Base-by-base conservation (phyloP, 192 early-diverging fungal species). In the Diversispora epigaea region DNA sequence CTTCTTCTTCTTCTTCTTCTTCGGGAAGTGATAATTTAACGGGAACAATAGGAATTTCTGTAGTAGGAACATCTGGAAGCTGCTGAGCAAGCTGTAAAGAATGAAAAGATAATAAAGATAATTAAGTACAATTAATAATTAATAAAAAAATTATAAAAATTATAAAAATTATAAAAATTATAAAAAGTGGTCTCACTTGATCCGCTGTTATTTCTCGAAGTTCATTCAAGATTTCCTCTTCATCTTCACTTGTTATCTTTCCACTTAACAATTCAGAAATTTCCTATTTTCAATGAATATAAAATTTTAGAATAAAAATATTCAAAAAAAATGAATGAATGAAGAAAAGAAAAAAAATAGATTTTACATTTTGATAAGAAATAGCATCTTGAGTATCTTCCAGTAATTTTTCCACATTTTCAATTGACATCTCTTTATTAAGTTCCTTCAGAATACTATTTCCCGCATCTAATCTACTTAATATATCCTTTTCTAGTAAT, bases 371-470 rank as follows among this genome's bases (percentile, higher is more conserved):
- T 81, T 99, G 97, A 77, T 98, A 98, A 1, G 92, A 93, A 78
- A 99, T 94, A 12, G 92, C 93, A 50, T 99, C 98, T 4, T 91
- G 93, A 1, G 96, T 98, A 68, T 99, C 96, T 74, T 98, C 96
- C 88, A 98, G 95, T 49, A 99, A 83, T 54, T 89, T 87, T 63
- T 99, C 93, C 0, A 98, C 95, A 52, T 93, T 89, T n/a, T 96
- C 93, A 44, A 99, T 72, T 21, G 91, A 91, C 84, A 90, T 94
- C 75, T 95, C 93, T 73, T 91, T 88, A 76, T 96, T 88, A 58
- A 96, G 85, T 75, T 91, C 86, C 58, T 91, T 91, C 76, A 98
- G 84, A 11, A 96, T 93, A 41, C 86, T 87, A 84, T 93, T 97
- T 71, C 96, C 96, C 60, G 91, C 82, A 76, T 92, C 85, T 19